Base-by-base conservation (phyloP, 2,329 filamentous ascomycete species). In the Neurospora sp. region DNA sequence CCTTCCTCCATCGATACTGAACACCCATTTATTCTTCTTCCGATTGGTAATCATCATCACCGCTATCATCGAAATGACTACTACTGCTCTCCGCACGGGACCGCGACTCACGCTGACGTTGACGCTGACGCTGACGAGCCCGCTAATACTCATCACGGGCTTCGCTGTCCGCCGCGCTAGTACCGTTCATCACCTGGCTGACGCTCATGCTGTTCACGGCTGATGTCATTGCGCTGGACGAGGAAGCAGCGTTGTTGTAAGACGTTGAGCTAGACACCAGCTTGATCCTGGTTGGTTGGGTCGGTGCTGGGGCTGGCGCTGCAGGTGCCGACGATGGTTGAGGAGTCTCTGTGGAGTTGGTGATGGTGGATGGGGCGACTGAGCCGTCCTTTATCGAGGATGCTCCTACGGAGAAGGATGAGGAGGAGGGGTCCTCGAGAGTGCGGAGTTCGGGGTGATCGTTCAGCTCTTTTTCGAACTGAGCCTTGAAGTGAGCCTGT, bases 201-300 rank as follows among this genome's bases (percentile, higher is more conserved):
- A 71, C 87, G 84, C 72, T 88, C 86, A 76, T 86, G 88, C 75
- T 84, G 83, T 68, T 79, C 77, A 6, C 79, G 77, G 67, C 80
- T 79, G 72, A 79, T 82, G 28, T 76, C 77, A 28, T 75, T 77
- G 23, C 73, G 39, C 69, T 72, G 71, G 28, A 73, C 71, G 69
- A 77, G 79, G 36, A 79, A 80, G 70, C 52, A 17, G 52, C 52
- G 28, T 62, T 62, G 28, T 62, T 62, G 52, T 62, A 62, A 36
- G 52, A 62, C 8, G 52, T 85, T 74, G 87, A 85, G 28, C 83
- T 75, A 11, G 76, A 77, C 66, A 84, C 91, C 72, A 95, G 83
- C 82, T 91, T 93, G 80, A 95, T 94, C 70, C 90, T 84, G 4
- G 87, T 88, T 1, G 52, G 52, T 36, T 62, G 52, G 1, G 28